Percentiles rank a stretch among this genome's conserved stretches.
These are phyloP conservation scores for Oryza brachyantha DNA, from an alignment of 176 grass and related monocot species.

Conservation along the genomic window DNA sequence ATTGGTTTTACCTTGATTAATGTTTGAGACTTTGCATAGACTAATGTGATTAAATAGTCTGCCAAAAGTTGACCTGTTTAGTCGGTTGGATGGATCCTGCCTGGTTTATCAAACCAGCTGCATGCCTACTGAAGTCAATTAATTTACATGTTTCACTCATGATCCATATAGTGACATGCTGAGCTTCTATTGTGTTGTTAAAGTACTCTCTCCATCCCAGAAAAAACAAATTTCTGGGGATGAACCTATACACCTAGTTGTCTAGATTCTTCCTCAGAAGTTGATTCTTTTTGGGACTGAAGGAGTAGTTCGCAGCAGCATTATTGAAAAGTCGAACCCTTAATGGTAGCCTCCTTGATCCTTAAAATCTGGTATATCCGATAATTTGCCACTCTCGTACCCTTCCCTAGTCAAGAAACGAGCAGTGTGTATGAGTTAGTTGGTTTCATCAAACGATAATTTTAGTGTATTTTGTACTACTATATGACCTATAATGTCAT, in stretches of 20 bases:
- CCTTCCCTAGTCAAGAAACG: neutral
- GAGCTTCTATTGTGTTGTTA: neutral
- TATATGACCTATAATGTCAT: too few relatives aligned
- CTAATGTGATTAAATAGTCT: neutral
- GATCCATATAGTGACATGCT: neutral
- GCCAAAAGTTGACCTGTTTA: neutral
- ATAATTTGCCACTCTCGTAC: neutral
- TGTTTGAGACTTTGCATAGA: neutral
- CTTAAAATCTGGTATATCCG: neutral
- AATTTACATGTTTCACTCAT: neutral
- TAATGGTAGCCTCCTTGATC: neutral
- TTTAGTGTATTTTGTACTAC: neutral
- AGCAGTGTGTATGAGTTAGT: neutral
- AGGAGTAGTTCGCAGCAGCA: too few relatives aligned
- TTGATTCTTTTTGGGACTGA: too few relatives aligned
- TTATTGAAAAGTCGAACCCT: constrained; percentile 1
- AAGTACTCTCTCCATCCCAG: too few relatives aligned
- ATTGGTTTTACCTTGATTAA: neutral
- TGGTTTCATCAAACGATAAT: neutral
- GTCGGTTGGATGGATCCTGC: neutral
- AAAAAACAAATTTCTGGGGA: too few relatives aligned
- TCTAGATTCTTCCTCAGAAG: too few relatives aligned
- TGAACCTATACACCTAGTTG: too few relatives aligned
- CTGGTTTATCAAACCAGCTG: neutral
- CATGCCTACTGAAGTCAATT: neutral